A percentile compares a stretch with the other conserved stretches of the same genome.
Evolutionary conservation across 208 protist genomes (phyloP).

Genomic region (Trichomonas vaginalis): DNA sequence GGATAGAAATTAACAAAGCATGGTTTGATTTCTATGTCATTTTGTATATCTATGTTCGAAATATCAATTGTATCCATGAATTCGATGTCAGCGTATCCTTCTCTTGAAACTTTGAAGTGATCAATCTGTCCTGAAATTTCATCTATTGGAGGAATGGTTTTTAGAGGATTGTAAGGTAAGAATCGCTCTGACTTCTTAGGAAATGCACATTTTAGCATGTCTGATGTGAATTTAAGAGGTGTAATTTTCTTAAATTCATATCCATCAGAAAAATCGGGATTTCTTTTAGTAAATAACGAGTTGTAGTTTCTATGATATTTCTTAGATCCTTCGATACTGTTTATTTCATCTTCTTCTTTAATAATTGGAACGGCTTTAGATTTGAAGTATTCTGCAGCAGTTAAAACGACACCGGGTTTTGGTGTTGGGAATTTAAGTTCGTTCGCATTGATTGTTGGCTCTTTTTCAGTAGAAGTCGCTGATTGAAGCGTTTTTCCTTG

Average conservation of each 20-base stretch:
- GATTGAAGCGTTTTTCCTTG: background rate
- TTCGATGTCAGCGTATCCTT: background rate
- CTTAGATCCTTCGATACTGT: background rate
- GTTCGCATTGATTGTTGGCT: background rate
- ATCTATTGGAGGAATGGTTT: background rate
- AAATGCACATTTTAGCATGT: background rate
- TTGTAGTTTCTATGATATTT: background rate
- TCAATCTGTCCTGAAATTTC: background rate
- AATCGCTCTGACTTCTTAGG: background rate
- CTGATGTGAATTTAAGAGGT: background rate
- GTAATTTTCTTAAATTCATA: background rate
- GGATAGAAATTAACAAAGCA: background rate
- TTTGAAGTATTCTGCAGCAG: background rate
- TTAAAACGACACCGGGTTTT: background rate
- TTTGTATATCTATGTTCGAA: background rate
- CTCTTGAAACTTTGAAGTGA: background rate
- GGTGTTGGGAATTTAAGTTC: background rate
- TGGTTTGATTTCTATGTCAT: background rate
- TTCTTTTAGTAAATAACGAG: background rate
- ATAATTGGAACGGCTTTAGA: background rate
- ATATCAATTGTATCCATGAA: background rate
- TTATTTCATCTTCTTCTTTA: background rate
- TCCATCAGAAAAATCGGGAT: background rate
- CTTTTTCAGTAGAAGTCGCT: background rate
- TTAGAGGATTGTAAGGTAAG: background rate